Evolutionary conservation across 2,329 filamentous ascomycete species (phyloP), one percentile per base, ranked within the genome.

Genomic region (Plectosphaerella cucumerina): DNA sequence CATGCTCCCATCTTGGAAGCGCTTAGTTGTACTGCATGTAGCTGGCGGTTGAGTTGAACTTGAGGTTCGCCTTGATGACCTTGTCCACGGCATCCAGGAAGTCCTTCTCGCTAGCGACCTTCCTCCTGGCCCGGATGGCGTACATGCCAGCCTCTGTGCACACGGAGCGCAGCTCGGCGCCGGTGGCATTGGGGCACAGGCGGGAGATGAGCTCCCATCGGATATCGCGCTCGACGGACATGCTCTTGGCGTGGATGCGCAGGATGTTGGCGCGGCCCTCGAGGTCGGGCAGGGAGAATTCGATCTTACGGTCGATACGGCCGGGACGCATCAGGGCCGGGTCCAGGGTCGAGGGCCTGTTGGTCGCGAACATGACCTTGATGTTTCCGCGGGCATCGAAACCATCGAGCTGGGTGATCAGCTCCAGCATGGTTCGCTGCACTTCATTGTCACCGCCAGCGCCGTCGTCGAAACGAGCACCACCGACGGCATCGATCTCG

Each of bases 281-380:
- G 61, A 97, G 90, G 69, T 99, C 94, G 21, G 94, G 94, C 21
- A 99, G 81, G 1, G 91, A 93, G 77, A 99, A 99, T 72, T 99
- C 94, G 62, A 99, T 99, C 81, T 99, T 99, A 64, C 94, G 84
- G 71, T 97, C 93, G 64, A 97, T 97, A 81, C 93, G 92, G 31
- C 93, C 93, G 11, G 93, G 93, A 75, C 93, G 83, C 91, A 97
- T 97, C 58, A 97, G 80, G 3, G 93, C 93, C n/a, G 93, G 93
- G 66, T 97, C 93, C 50, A 97, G 80, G 4, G 93, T 97, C 4
- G 91, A 96, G 3, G 93, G 93, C 69, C 93, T 82, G 80, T 97
- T 97, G 67, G 93, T 97, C 52, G 93, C 93, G 65, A 97, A 97
- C 93, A 97, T 97, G 72, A 97, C 93, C 75, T 97, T 97, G 80